Percentiles rank a stretch among this genome's conserved stretches.
phyloP scores from a whole-genome alignment of 1,139 yeast species.

The Kodamaea alishanica region DNA sequence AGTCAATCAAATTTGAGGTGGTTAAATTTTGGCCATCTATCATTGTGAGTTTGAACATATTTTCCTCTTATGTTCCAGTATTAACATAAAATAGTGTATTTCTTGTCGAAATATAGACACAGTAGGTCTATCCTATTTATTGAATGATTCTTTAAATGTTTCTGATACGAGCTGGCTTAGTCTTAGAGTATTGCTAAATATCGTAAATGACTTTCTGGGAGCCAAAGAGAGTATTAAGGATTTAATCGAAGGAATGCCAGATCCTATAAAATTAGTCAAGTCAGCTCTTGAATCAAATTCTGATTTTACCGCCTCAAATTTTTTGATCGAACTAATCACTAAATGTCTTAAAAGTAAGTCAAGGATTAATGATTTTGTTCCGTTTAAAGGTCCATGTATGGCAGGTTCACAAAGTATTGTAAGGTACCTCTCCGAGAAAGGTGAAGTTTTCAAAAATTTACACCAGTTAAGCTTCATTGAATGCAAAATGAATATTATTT shows the following conservation, averaged over 20 bases:
- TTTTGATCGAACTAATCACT: neutral
- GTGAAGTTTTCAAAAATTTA: constrained; percentile 3
- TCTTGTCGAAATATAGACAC: too few species aligned
- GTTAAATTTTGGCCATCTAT: too few species aligned
- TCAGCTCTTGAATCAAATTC: constrained; percentile 1
- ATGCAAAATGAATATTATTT: neutral
- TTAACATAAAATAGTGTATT: too few species aligned
- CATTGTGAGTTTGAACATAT: too few species aligned
- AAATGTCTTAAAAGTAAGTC: neutral
- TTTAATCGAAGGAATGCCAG: too few species aligned
- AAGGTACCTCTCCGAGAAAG: neutral
- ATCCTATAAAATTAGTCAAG: neutral
- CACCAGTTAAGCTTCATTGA: constrained; percentile 4
- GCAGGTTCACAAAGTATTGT: neutral
- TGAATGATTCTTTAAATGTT: too few species aligned
- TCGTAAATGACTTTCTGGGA: neutral
- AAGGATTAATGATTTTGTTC: too few species aligned
- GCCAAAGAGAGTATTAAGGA: neutral
- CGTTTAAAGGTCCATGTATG: neutral
- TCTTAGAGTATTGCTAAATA: neutral
- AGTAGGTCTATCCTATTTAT: too few species aligned
- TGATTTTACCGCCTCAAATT: constrained; percentile 4
- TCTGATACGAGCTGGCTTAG: constrained; percentile 2
- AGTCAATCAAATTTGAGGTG: too few species aligned
- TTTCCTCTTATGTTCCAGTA: too few species aligned